phyloP scores from a whole-genome alignment of 306 rosid species.

The Vicia faba region DNA sequence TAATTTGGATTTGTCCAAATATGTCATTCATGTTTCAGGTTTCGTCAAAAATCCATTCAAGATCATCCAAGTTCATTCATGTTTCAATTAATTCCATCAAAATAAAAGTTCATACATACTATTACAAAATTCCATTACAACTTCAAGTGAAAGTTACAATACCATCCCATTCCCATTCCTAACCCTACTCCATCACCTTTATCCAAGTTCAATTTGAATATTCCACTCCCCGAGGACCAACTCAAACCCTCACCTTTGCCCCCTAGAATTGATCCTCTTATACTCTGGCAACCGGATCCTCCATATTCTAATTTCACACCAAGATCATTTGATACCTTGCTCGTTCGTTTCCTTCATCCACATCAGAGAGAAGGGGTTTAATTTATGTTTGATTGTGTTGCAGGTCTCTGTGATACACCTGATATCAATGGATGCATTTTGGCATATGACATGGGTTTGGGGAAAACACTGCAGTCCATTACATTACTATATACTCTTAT shows the following conservation, averaged over 20 bases:
- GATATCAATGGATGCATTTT: slow-evolving; percentile 88
- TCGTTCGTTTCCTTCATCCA: slow-evolving; percentile 84
- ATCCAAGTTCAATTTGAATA: slow-evolving; percentile 1
- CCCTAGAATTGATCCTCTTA: slow-evolving; percentile 72
- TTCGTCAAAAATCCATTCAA: no score
- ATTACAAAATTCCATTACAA: no score
- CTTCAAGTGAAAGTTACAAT: no score
- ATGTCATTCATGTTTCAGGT: no score
- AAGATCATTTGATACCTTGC: slow-evolving; percentile 74
- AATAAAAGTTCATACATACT: no score
- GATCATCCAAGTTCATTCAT: no score
- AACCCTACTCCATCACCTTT: slow-evolving; percentile 17
- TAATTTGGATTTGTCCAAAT: no score
- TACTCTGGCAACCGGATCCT: slow-evolving; percentile 75
- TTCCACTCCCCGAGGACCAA: slow-evolving; percentile 43
- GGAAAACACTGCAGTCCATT: slow-evolving; percentile 97
- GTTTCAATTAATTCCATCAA: no score
- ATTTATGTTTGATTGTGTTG: slow-evolving; percentile 94
- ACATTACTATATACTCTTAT: slow-evolving; percentile 87
- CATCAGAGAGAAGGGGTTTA: slow-evolving; percentile 99
- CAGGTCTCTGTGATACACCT: slow-evolving; percentile 59
- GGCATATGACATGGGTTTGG: slow-evolving; percentile 99
- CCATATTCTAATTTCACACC: slow-evolving; percentile 41
- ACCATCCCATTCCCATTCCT: slow-evolving; percentile 33
- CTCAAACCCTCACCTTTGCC: slow-evolving; percentile 51